Percentiles rank a stretch among this genome's conserved stretches.
phyloP scores from a whole-genome alignment of 1,139 yeast genomes.

The Debaryomyces nepalensis region DNA sequence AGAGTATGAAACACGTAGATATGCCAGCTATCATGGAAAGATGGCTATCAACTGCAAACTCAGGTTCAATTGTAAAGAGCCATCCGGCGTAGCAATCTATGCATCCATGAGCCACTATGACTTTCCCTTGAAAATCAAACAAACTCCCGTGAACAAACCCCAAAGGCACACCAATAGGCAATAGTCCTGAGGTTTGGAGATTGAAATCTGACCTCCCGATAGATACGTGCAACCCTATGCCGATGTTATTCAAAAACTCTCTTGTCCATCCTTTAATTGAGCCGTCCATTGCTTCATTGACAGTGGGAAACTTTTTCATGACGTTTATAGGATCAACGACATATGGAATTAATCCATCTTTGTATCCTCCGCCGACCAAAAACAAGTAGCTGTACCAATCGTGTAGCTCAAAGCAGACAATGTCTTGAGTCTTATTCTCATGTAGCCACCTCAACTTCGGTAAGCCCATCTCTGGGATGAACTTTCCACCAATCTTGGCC shows the following conservation, averaged over 20 bases:
- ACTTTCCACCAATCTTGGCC: constrained; percentile 46
- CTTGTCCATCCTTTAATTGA: constrained; percentile 59
- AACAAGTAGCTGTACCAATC: constrained; percentile 52
- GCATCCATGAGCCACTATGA: constrained; percentile 48
- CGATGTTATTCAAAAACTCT: constrained; percentile 26
- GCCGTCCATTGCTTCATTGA: constrained; percentile 51
- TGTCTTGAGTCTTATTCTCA: constrained; percentile 23
- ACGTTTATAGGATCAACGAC: not conserved
- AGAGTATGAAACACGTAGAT: constrained; percentile 56
- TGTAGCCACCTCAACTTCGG: constrained; percentile 53
- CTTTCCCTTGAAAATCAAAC: not conserved
- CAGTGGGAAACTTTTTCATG: constrained; percentile 12
- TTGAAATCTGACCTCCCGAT: constrained; percentile 19
- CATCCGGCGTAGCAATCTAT: constrained; percentile 66
- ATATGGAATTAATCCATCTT: constrained; percentile 19
- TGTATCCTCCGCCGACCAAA: constrained; percentile 28
- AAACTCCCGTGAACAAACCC: constrained; percentile 21
- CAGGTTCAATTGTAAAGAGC: constrained; percentile 36
- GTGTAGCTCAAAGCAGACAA: constrained; percentile 56
- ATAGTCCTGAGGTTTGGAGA: constrained; percentile 10
- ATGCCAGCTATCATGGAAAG: constrained; percentile 64
- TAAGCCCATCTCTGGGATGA: constrained; percentile 61
- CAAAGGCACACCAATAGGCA: constrained; percentile 26
- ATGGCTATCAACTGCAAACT: constrained; percentile 16
- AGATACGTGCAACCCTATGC: constrained; percentile 23